Evolutionary conservation across 345 rosid species (phyloP).

Genomic region (Lepidium sativum): DNA sequence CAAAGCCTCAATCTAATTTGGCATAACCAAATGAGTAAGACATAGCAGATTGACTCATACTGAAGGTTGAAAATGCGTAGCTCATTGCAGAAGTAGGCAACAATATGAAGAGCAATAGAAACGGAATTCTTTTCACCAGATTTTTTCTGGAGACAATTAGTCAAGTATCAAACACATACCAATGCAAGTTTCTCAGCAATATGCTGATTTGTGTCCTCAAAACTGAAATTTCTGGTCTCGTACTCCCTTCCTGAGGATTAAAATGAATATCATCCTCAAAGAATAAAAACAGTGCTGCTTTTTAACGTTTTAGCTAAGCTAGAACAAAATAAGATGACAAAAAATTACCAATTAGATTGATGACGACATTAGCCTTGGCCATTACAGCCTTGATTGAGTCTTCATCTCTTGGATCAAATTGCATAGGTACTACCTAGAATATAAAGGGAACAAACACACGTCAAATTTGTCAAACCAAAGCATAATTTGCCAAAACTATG

Average conservation of each 20-base stretch:
- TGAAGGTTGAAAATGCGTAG: background rate
- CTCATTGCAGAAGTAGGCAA: background rate
- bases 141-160: background rate
- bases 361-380: constrained; percentile 98
- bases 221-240: constrained; percentile 92
- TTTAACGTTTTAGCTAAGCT: background rate
- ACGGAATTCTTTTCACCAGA: background rate
- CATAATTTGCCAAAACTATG: background rate
- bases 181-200: constrained; percentile 79
- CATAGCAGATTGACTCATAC: background rate
- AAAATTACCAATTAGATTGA: constrained; percentile 80
- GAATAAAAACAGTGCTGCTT: background rate
- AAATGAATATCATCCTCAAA: background rate
- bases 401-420: constrained; percentile 87
- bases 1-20: background rate
- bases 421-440: constrained; percentile 89
- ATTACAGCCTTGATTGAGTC: constrained; percentile 87
- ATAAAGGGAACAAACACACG: background rate
- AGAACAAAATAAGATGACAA: background rate
- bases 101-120: background rate
- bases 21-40: constrained; percentile 6
- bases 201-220: constrained; percentile 81
- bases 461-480: background rate
- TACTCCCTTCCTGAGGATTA: constrained; percentile 69
- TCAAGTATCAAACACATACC: constrained; percentile 36